A percentile compares a stretch with the other conserved stretches of the same genome.
Conservation (phyloP, 73 alveolate species). For the Paramecium tetraurelia region DNA sequence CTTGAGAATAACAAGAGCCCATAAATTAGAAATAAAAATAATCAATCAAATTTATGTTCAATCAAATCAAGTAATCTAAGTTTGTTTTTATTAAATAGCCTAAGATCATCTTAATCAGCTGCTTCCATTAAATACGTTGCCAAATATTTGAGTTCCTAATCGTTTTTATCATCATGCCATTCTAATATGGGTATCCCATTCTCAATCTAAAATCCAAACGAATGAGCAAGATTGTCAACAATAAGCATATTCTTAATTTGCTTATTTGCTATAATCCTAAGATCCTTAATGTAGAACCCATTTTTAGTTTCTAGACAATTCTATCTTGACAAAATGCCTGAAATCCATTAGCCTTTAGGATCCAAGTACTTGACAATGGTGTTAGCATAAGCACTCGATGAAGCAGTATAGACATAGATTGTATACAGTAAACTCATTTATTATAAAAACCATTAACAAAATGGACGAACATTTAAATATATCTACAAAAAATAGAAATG, state of each 20-base stretch:
- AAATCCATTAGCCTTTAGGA: slow-evolving; percentile 84
- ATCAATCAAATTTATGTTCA: slow-evolving; percentile 36
- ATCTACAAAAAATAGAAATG: slow-evolving; percentile 54
- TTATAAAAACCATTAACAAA: slow-evolving; percentile 81
- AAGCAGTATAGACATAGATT: slow-evolving; percentile 90
- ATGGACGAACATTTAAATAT: slow-evolving; percentile 87
- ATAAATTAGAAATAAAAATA: not conserved
- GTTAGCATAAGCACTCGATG: slow-evolving; percentile 93
- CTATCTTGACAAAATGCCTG: slow-evolving; percentile 81
- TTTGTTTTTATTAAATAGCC: slow-evolving; percentile 50
- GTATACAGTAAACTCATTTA: slow-evolving; percentile 75
- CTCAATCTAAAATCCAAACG: slow-evolving; percentile 87
- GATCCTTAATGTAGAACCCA: slow-evolving; percentile 91
- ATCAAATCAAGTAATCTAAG: slow-evolving; percentile 45
- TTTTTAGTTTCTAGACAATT: slow-evolving; percentile 87
- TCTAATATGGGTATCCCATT: slow-evolving; percentile 88
- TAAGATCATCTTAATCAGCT: slow-evolving; percentile 55
- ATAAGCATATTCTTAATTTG: slow-evolving; percentile 79
- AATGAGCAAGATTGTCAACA: slow-evolving; percentile 92
- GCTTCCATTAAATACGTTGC: slow-evolving; percentile 67
- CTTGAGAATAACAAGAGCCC: not conserved
- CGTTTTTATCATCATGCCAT: slow-evolving; percentile 73
- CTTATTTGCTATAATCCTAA: slow-evolving; percentile 85
- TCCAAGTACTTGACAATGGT: slow-evolving; percentile 88
- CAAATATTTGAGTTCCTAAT: slow-evolving; percentile 81